Conservation (phyloP, 148 eudicot genomes). For the Rhododendron molle region DNA sequence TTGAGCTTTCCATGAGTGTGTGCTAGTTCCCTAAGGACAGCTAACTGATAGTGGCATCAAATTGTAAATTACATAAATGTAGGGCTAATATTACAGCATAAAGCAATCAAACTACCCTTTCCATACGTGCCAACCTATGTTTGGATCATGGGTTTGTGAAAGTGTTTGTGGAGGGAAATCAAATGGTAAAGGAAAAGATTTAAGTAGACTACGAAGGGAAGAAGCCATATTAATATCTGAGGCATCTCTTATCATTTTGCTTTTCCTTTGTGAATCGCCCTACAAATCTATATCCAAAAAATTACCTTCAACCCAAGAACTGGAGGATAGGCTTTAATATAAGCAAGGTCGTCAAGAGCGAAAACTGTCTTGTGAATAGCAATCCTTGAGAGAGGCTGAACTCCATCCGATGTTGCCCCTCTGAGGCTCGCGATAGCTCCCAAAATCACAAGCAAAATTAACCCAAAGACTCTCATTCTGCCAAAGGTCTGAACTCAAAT, state of each 20-base stretch:
- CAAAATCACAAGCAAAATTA: constrained; percentile 27
- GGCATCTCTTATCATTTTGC: background rate
- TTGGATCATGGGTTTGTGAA: background rate
- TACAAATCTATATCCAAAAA: background rate
- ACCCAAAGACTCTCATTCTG: constrained; percentile 18
- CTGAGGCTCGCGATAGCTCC: constrained; percentile 26
- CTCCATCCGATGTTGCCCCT: constrained; percentile 42
- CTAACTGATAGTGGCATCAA: background rate
- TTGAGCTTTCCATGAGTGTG: background rate
- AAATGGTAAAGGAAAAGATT: background rate
- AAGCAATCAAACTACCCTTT: background rate
- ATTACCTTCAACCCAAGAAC: constrained; percentile 62
- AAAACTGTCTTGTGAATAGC: constrained; percentile 45
- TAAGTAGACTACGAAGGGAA: background rate
- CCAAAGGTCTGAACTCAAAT: constrained; percentile 15
- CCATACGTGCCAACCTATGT: background rate
- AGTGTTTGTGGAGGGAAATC: background rate
- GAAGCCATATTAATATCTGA: background rate
- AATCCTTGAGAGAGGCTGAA: constrained; percentile 66
- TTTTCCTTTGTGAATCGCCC: background rate
- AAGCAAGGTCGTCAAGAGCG: constrained; percentile 45
- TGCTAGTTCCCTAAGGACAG: background rate
- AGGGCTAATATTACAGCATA: background rate
- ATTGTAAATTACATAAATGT: background rate
- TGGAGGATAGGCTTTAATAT: constrained; percentile 55